phyloP scores from a whole-genome alignment of 768 basidiomycete species.

The Neoboletus subvelutipes region DNA sequence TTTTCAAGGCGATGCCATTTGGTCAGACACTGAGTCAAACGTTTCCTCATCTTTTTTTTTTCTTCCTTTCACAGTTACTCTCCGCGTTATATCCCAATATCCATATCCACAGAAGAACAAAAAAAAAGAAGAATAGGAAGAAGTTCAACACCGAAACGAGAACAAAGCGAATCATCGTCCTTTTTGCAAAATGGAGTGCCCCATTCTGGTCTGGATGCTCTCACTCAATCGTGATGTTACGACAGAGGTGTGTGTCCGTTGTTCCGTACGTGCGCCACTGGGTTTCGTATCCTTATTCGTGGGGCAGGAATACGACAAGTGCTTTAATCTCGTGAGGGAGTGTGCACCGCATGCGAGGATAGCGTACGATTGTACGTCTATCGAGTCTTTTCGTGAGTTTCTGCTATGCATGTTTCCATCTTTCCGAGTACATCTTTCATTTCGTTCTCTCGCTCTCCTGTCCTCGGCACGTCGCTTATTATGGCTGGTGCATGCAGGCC shows the following conservation, averaged over 20 bases:
- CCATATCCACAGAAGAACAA: background rate
- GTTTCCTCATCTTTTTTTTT: background rate
- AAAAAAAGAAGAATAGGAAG: background rate
- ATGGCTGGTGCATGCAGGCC: slow-evolving; percentile 42
- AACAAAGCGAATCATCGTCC: background rate
- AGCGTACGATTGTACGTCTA: slow-evolving; percentile 52
- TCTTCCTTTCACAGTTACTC: background rate
- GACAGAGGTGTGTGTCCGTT: slow-evolving; percentile 43
- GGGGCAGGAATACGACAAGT: slow-evolving; percentile 70
- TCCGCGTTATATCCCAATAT: background rate
- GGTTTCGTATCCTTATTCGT: slow-evolving; percentile 1
- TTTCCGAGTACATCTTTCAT: background rate
- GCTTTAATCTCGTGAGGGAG: slow-evolving; percentile 55
- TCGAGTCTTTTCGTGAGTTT: slow-evolving; percentile 67
- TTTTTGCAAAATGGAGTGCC: slow-evolving; percentile 46
- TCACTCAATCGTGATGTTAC: slow-evolving; percentile 74
- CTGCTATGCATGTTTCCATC: background rate
- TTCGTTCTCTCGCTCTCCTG: background rate
- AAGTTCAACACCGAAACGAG: background rate
- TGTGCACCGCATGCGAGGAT: slow-evolving; percentile 60
- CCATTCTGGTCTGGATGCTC: slow-evolving; percentile 79
- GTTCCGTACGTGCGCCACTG: background rate
- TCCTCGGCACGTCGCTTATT: background rate
- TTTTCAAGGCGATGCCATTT: background rate
- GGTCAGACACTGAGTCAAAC: background rate